Evolutionary conservation across 768 basidiomycete species (phyloP).

Genomic region (Pleurotus sapidus): DNA sequence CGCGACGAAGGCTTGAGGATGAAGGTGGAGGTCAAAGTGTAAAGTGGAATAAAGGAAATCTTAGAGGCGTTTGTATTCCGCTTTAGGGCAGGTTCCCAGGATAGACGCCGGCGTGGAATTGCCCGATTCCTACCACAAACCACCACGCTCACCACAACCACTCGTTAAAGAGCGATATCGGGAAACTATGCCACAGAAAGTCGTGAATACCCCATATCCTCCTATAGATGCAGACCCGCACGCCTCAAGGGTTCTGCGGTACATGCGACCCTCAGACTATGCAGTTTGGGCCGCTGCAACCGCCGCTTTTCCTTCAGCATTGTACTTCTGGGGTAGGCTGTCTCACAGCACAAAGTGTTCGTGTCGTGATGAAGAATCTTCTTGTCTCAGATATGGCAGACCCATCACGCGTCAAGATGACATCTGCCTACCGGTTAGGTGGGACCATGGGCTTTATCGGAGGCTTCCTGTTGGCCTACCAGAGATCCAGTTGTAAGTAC

Average conservation of each 20-base stretch:
- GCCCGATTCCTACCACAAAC: slow-evolving; percentile 9
- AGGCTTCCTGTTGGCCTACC: slow-evolving; percentile 93
- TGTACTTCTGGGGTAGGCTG: slow-evolving; percentile 79
- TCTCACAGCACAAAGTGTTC: slow-evolving; percentile 7
- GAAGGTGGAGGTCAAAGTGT: background rate
- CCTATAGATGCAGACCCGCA: slow-evolving; percentile 96
- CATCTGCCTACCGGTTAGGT: slow-evolving; percentile 44
- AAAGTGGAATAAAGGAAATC: background rate
- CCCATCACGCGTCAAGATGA: slow-evolving; percentile 34
- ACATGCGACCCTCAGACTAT: slow-evolving; percentile 88
- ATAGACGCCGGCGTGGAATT: background rate
- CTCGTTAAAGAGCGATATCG: background rate
- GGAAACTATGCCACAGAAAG: slow-evolving; percentile 46
- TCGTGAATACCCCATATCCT: slow-evolving; percentile 68
- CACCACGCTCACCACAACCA: too few relatives aligned
- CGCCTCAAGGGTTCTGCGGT: slow-evolving; percentile 79
- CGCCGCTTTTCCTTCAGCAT: slow-evolving; percentile 74
- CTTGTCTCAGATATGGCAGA: slow-evolving; percentile 45
- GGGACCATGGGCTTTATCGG: slow-evolving; percentile 83
- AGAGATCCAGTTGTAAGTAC: slow-evolving; percentile 78
- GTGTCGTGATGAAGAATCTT: slow-evolving; percentile 8
- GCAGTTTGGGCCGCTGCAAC: slow-evolving; percentile 79
- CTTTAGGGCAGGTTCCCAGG: slow-evolving; percentile 30
- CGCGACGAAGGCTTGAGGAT: slow-evolving; percentile 6
- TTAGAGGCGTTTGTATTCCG: background rate